Conservation (phyloP, 495 filamentous ascomycete species). For the Aspergillus bertholletiae region DNA sequence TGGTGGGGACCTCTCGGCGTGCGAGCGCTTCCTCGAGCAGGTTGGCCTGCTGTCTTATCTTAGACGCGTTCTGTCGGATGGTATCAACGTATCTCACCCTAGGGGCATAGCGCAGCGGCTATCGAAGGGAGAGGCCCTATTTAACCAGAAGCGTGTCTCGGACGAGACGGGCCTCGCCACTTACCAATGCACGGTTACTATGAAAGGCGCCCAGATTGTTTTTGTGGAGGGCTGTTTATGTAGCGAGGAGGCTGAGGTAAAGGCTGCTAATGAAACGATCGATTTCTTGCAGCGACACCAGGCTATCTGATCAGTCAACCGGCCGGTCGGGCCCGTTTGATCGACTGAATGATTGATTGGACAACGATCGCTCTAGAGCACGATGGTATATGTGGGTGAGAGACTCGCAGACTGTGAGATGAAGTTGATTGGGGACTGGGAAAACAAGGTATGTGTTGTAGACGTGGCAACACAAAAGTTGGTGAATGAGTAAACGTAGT, state of each 20-base stretch:
- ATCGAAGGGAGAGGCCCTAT: conserved; percentile 30
- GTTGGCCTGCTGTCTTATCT: conserved; percentile 65
- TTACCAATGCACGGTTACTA: conserved; percentile 6
- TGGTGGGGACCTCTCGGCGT: conserved; percentile 51
- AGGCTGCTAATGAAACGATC: conserved; percentile 20
- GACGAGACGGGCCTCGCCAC: conserved; percentile 4
- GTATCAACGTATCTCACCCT: conserved; percentile 67
- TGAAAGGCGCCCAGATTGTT: conserved; percentile 3
- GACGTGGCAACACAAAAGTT: no score
- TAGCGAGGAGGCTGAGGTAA: conserved; percentile 28
- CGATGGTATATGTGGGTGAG: no score
- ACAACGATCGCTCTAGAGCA: no score
- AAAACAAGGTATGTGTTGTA: no score
- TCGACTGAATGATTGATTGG: background rate
- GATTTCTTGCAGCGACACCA: conserved; percentile 4
- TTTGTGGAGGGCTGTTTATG: conserved; percentile 15
- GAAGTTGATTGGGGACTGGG: no score
- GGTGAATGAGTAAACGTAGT: no score
- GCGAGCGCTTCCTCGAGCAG: conserved; percentile 54
- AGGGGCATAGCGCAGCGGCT: conserved; percentile 64
- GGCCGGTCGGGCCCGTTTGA: no score
- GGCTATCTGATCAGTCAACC: background rate
- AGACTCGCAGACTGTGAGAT: no score
- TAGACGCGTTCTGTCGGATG: conserved; percentile 53
- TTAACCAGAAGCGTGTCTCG: conserved; percentile 13